Conservation (phyloP, 768 basidiomycete species). For the Kwoniella botswanensis region DNA sequence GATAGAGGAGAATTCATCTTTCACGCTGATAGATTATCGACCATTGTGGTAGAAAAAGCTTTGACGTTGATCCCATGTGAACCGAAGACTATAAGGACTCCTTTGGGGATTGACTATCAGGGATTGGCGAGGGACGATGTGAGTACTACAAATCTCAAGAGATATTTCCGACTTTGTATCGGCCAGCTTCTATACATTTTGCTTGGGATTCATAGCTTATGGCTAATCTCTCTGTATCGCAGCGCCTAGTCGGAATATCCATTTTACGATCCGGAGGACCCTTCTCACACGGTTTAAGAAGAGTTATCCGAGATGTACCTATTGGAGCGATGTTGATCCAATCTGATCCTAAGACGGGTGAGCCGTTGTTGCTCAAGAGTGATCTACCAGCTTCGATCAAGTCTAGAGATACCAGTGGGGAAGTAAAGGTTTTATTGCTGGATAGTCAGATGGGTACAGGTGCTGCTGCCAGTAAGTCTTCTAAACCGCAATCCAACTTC, state of each 20-base stretch:
- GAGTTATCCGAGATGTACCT: slow-evolving; percentile 82
- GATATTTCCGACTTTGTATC: too few relatives aligned
- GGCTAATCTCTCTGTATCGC: neutral
- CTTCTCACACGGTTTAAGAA: slow-evolving; percentile 84
- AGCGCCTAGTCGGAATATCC: slow-evolving; percentile 85
- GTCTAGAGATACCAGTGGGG: slow-evolving; percentile 66
- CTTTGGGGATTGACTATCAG: slow-evolving; percentile 63
- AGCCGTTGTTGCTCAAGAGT: slow-evolving; percentile 82
- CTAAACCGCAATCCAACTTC: too few relatives aligned
- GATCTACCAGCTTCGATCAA: slow-evolving; percentile 79
- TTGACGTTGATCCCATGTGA: slow-evolving; percentile 79
- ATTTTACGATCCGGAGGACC: slow-evolving; percentile 92
- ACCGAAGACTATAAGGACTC: slow-evolving; percentile 67
- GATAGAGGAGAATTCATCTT: slow-evolving; percentile 87
- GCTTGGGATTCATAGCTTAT: neutral
- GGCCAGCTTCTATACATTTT: neutral
- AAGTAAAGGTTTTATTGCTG: slow-evolving; percentile 82
- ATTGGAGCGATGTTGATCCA: slow-evolving; percentile 91
- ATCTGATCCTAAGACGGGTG: slow-evolving; percentile 79
- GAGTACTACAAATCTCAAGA: slow-evolving; percentile 20
- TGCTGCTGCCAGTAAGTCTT: slow-evolving; percentile 62
- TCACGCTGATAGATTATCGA: slow-evolving; percentile 84
- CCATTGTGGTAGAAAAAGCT: slow-evolving; percentile 81
- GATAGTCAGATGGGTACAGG: slow-evolving; percentile 96
- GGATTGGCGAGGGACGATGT: slow-evolving; percentile 73